phyloP scores from a whole-genome alignment of 2,329 filamentous ascomycete species.

The Sporothrix mexicana region DNA sequence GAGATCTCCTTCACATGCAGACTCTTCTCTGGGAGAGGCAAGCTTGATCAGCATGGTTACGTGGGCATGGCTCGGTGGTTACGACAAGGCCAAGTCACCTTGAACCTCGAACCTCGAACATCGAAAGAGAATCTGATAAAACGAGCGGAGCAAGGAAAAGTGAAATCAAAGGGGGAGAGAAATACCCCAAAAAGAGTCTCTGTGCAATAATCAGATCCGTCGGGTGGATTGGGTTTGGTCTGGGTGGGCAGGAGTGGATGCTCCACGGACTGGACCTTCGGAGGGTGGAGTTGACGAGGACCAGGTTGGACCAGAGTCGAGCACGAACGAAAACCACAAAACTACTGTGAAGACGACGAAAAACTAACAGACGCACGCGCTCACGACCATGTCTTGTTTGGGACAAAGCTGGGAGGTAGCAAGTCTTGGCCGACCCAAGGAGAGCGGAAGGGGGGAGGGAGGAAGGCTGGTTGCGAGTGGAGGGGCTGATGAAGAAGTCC shows the following conservation, averaged over 20 bases:
- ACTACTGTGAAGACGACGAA: neutral
- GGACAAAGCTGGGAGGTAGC: neutral
- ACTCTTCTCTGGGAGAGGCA: neutral
- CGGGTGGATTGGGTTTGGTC: constrained; percentile 1
- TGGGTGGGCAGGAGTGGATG: neutral
- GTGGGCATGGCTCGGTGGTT: neutral
- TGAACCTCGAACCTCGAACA: too few species aligned
- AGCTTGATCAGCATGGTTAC: neutral
- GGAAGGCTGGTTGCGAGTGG: neutral
- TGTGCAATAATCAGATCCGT: constrained; percentile 1
- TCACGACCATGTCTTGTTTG: constrained; percentile 4
- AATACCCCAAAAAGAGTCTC: too few species aligned
- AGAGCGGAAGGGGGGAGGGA: neutral
- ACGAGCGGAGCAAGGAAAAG: neutral
- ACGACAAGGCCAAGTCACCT: neutral
- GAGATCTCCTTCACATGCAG: neutral
- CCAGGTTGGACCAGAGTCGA: neutral
- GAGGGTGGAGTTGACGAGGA: neutral
- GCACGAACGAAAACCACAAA: neutral
- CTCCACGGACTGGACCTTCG: neutral
- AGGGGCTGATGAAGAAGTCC: neutral
- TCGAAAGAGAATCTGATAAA: constrained; percentile 21
- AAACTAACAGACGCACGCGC: constrained; percentile 1
- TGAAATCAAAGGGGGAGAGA: too few species aligned
- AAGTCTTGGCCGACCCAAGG: constrained; percentile 10